phyloP scores from a whole-genome alignment of 441 rosid genomes.

The Sinapis alba region DNA sequence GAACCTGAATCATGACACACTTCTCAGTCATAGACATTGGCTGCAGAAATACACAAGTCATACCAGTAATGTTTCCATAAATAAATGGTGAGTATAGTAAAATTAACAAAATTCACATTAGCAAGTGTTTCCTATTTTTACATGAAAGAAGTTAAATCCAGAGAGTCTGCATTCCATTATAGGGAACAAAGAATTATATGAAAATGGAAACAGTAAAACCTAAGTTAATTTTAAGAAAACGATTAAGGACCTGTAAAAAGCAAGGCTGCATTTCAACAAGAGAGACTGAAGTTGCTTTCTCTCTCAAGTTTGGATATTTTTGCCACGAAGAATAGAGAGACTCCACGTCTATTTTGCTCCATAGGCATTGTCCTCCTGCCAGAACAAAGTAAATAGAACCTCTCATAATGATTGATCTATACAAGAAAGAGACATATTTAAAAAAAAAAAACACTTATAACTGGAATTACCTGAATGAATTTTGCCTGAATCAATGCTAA shows the following conservation, averaged over 20 bases:
- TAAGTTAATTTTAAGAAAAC: background rate
- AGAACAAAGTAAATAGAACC: constrained; percentile 11
- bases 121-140: constrained; percentile 12
- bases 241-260: constrained; percentile 66
- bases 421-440: constrained; percentile 19
- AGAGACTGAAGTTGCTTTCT: constrained; percentile 66
- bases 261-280: constrained; percentile 77
- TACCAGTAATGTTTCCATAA: background rate
- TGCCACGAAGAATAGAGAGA: constrained; percentile 73
- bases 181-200: constrained; percentile 2
- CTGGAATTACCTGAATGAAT: constrained; percentile 49
- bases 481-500: constrained; percentile 61
- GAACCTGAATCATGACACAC: constrained; percentile 68
- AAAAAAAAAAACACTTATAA: constrained; percentile 1
- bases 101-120: constrained; percentile 13
- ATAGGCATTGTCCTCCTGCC: constrained; percentile 79
- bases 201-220: constrained; percentile 13
- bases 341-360: constrained; percentile 81
- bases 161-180: background rate
- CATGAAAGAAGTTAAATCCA: constrained; percentile 19
- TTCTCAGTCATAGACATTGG: constrained; percentile 61
- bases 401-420: background rate
- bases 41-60: constrained; percentile 50
- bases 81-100: constrained; percentile 6
- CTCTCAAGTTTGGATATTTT: constrained; percentile 85